Conservation (phyloP, 495 filamentous ascomycete species). For the Aspergillus ostianus region DNA sequence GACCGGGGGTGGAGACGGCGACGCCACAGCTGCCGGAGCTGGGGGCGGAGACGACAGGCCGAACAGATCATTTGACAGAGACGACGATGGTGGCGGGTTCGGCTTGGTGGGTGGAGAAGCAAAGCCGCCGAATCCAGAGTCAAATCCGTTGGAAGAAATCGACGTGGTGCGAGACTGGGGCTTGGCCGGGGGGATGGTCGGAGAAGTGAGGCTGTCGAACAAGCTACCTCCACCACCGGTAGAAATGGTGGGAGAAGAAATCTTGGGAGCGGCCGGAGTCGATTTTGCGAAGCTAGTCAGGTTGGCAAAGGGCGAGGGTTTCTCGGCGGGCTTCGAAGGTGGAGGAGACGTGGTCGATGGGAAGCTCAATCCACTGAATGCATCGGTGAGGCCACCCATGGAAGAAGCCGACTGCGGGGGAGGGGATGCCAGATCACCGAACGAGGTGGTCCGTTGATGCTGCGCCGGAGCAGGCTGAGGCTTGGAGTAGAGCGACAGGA, state of each 20-base stretch:
- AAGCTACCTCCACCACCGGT: slow-evolving; percentile 67
- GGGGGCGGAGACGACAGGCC: slow-evolving; percentile 65
- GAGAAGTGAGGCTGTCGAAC: slow-evolving; percentile 70
- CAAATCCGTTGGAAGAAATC: slow-evolving; percentile 51
- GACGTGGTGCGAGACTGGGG: slow-evolving; percentile 40
- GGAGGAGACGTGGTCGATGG: slow-evolving; percentile 54
- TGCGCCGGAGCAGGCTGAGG: slow-evolving; percentile 59
- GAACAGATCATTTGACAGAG: slow-evolving; percentile 67
- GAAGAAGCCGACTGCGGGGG: slow-evolving; percentile 46
- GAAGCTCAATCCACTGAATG: slow-evolving; percentile 83
- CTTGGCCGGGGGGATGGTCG: slow-evolving; percentile 48
- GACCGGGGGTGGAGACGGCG: slow-evolving; percentile 34
- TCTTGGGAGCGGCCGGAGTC: slow-evolving; percentile 50
- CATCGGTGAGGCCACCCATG: slow-evolving; percentile 77
- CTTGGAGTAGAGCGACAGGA: slow-evolving; percentile 90
- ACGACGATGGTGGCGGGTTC: slow-evolving; percentile 44
- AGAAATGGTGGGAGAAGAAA: slow-evolving; percentile 52
- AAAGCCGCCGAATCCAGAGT: slow-evolving; percentile 49
- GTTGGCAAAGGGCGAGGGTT: slow-evolving; percentile 69
- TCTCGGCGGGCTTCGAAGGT: slow-evolving; percentile 51
- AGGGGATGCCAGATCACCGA: slow-evolving; percentile 67
- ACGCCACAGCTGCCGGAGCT: slow-evolving; percentile 37
- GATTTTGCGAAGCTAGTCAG: slow-evolving; percentile 61
- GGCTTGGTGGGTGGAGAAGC: slow-evolving; percentile 41
- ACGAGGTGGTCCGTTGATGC: slow-evolving; percentile 59